Base-by-base conservation (phyloP, 345 rosid genomes). In the Salix brachista region DNA sequence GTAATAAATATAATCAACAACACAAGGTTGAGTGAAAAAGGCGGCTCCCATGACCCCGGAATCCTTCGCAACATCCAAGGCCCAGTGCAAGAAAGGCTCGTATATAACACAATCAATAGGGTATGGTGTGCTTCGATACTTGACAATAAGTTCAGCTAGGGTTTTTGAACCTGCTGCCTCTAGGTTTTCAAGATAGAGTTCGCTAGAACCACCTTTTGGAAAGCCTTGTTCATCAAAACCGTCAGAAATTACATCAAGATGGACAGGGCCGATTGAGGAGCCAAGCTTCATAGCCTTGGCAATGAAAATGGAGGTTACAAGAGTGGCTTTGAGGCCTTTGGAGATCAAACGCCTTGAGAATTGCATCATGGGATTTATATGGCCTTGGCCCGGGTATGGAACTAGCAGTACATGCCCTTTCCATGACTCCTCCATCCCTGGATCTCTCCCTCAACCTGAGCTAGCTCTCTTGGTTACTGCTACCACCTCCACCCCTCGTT, bases 41-140 rank as follows among this genome's bases (percentile, higher is more conserved):
- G 88, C 84, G 2, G 93, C 94, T 0, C 78, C 92, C 10, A 54
- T 21, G 6, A 91, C 28, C 34, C 87, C 92, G 2, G 81, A 84
- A n/a, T 74, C 76, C 50, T 87, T 85, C 34, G 92, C 90, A 14
- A 91, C 84, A 28, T 90, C 93, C 23, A 91, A 82, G 4, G 82
- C 90, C 97, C 97, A 93, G 0, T 85, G 83, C 77, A 88, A 66
- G 75, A 89, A 88, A 6, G 91, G 79, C 75, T 91, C 98, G 21
- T 93, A 90, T 0, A 93, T 74, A 14, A 91, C 54, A 73, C 92
- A 89, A 21, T 81, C 82, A 39, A 87, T 62, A 2, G 94, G 93
- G 39, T 81, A 37, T 4, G 78, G 67, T 1, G 84, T 75, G 37
- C 52, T 73, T 48, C 48, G 73, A 69, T 87, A 75, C 30, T 86